Conservation (phyloP, 2,329 filamentous ascomycete genomes). For the Aspergillus sp. region DNA sequence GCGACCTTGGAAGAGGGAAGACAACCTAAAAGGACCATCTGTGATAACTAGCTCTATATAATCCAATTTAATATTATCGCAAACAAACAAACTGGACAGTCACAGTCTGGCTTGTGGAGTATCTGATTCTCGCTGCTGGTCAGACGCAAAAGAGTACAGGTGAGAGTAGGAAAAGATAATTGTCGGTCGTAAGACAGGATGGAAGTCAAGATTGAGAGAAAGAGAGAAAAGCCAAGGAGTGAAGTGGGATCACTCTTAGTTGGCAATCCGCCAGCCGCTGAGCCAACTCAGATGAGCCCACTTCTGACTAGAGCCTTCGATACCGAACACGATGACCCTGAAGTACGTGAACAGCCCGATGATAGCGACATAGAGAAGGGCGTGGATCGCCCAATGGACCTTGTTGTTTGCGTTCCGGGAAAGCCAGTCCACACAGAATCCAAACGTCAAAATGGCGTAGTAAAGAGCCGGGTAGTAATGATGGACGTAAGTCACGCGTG, state of each 20-base stretch:
- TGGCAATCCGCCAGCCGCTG: slow-evolving; percentile 77
- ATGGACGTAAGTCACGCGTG: slow-evolving; percentile 97
- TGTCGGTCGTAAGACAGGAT: not conserved
- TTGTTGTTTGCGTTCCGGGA: slow-evolving; percentile 64
- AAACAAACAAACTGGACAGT: too few relatives aligned
- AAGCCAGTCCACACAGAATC: slow-evolving; percentile 85
- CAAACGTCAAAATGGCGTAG: slow-evolving; percentile 87
- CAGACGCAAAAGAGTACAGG: too few relatives aligned
- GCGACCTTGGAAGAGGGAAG: too few relatives aligned
- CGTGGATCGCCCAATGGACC: slow-evolving; percentile 69
- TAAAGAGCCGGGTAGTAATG: slow-evolving; percentile 99
- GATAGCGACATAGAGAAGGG: slow-evolving; percentile 68
- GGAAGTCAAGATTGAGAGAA: not conserved
- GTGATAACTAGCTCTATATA: too few relatives aligned
- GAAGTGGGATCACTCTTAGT: slow-evolving; percentile 8
- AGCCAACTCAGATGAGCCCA: slow-evolving; percentile 96
- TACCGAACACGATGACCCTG: slow-evolving; percentile 93
- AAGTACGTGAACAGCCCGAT: slow-evolving; percentile 87
- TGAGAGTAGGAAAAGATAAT: too few relatives aligned
- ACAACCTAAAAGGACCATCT: too few relatives aligned
- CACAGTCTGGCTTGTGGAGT: too few relatives aligned
- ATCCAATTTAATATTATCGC: too few relatives aligned
- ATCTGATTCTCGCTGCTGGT: too few relatives aligned
- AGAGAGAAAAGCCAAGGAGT: not conserved
- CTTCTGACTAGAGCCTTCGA: slow-evolving; percentile 79